Base-by-base conservation (phyloP, 345 rosid genomes). In the Eucalyptus cladocalyx region DNA sequence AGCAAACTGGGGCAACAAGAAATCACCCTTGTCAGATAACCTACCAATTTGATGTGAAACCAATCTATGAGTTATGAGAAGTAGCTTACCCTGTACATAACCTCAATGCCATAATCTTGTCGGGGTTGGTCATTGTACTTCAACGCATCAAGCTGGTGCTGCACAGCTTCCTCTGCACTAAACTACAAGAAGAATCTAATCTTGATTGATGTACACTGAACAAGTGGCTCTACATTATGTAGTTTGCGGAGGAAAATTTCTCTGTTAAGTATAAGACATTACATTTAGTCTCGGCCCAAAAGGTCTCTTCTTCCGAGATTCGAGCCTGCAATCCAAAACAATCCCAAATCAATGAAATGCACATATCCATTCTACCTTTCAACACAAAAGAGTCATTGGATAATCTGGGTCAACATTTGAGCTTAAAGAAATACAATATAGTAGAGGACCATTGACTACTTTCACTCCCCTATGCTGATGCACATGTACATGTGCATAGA, bases 241-340 rank as follows among this genome's bases (percentile, higher is more conserved):
- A 76, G 16, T 76, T 72, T 76, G 85, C 85, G 21, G 85, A 87
- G 88, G 83, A 72, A 88, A 14, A 87, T 42, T 58, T 37, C 81
- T 30, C 47, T 80, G 60, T 62, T 47, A 49, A 47, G 40, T 49
- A n/a, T 58, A 88, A 34, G 86, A 54, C 43, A 93, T 83, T 96
- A 97, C 99, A 90, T 92, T 94, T 88, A 96, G 92, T 91, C 98
- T 93, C 4, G 99, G 99, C 14, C 99, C 99, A 93, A 96, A 95
- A 50, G 97, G 99, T 90, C 95, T 94, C 93, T 96, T 97, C 96
- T 95, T 95, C 26, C 96, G 94, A 53, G 97, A 93, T 92, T 97
- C 95, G 91, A 96, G 93, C 99, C 99, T 97, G 95, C 51, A 87
- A 40, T 51, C 80, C 56, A 80, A 50, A 86, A 80, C 19, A 32